Base-by-base conservation (phyloP, 2,329 filamentous ascomycete genomes). In the Endothia cerciana region DNA sequence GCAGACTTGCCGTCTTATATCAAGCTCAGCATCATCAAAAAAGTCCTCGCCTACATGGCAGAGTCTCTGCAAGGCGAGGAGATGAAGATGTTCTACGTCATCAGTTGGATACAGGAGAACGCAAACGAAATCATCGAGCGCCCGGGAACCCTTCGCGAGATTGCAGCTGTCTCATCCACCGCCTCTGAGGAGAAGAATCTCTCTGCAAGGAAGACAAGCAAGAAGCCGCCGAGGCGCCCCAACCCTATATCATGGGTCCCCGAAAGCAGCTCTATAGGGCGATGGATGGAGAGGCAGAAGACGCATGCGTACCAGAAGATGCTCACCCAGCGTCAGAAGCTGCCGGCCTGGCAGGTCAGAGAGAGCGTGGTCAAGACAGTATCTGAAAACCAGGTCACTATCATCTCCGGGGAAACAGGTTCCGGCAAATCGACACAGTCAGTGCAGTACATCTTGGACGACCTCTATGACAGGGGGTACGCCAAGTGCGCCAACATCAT, bases 401-500 rank as follows among this genome's bases (percentile, higher is more conserved):
- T 99, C 73, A 95, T 99, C 72, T 96, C 94, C 53, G 95, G 95
- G 71, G 95, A 98, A 79, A 99, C 95, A 4, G 95, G 95, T 62
- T 97, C 93, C 22, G 95, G 95, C 74, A 99, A 99, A 78, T 97
- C 92, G 59, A 98, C 95, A 0, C 95, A 99, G 76, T 95, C 93
- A 2, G 93, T 98, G 41, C 95, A 99, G 76, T 99, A 98, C 77
- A 85, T 99, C 53, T 83, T 99, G 1, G 95, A 99, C 73, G 92
- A 98, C 72, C 81, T 98, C 69, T 97, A 97, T 72, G 83, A 86
- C 68, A 84, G 86, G 56, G 87, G 89, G 8, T 82, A 96, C 10
- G 95, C 94, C 2, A 86, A 86, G 15, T 87, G 87, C 15, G 91
- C 90, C 40, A 97, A 96, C 73, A 97, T 99, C 69, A 88, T 99